Percentiles rank a stretch among this genome's conserved stretches.
Conservation (phyloP, 176 grass and related monocot species). For the Bothriochloa decipiens region DNA sequence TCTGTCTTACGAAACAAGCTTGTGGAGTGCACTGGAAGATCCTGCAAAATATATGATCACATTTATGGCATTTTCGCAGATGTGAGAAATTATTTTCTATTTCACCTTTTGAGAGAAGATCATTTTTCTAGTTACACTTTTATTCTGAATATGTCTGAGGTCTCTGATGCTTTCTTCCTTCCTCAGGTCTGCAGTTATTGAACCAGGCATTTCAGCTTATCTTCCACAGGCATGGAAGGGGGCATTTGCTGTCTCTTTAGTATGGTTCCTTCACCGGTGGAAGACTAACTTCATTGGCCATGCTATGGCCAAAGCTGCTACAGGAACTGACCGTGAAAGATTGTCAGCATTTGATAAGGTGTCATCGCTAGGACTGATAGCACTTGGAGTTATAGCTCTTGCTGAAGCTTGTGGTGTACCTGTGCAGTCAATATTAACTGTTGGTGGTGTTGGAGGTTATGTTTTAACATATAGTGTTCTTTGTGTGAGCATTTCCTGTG, state of each 20-base stretch:
- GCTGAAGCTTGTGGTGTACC: slow-evolving; percentile 73
- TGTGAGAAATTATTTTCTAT: slow-evolving; percentile 46
- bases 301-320: slow-evolving; percentile 32
- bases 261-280: slow-evolving; percentile 36
- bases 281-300: slow-evolving; percentile 63
- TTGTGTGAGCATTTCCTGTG: background rate
- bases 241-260: slow-evolving; percentile 55
- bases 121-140: background rate
- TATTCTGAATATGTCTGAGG: background rate
- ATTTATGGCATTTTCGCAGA: slow-evolving; percentile 71
- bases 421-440: slow-evolving; percentile 74
- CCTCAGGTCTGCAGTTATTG: slow-evolving; percentile 56
- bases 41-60: slow-evolving; percentile 68
- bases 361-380: slow-evolving; percentile 63
- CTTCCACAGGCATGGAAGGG: slow-evolving; percentile 61
- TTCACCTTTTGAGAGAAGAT: background rate
- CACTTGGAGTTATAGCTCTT: slow-evolving; percentile 65
- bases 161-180: slow-evolving; percentile 28
- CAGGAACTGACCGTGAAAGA: slow-evolving; percentile 50
- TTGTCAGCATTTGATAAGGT: slow-evolving; percentile 70
- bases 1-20: slow-evolving; percentile 53
- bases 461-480: background rate
- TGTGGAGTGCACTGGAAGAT: slow-evolving; percentile 71
- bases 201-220: slow-evolving; percentile 48
- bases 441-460: slow-evolving; percentile 83